A percentile compares a stretch with the other conserved stretches of the same genome.
Evolutionary conservation across 2,329 filamentous ascomycete genomes (phyloP).

Genomic region (Stachybotrys echinatus): DNA sequence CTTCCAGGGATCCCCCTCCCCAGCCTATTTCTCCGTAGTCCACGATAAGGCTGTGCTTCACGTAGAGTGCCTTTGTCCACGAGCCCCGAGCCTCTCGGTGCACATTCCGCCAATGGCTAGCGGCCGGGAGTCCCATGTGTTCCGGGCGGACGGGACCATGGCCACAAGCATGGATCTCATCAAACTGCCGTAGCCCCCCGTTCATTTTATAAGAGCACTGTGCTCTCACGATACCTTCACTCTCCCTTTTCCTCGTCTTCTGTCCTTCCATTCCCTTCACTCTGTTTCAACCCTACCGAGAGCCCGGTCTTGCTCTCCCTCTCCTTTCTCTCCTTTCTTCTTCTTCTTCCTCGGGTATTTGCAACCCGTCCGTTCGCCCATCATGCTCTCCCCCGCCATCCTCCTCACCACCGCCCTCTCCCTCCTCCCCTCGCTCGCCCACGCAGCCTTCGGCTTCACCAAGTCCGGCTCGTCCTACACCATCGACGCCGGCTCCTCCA

Average conservation of each 20-base stretch:
- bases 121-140: too few relatives aligned
- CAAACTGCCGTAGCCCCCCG: too few relatives aligned
- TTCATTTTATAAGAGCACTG: not conserved
- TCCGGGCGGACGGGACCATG: too few relatives aligned
- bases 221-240: not conserved
- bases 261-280: not conserved
- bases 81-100: not conserved
- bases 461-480: slow-evolving; percentile 34
- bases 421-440: slow-evolving; percentile 14
- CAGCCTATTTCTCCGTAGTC: too few relatives aligned
- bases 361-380: too few relatives aligned
- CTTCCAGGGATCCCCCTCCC: not conserved
- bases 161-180: too few relatives aligned
- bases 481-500: slow-evolving; percentile 41
- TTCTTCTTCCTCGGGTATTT: not conserved
- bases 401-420: not conserved
- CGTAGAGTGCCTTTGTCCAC: too few relatives aligned
- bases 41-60: too few relatives aligned
- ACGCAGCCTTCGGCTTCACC: slow-evolving; percentile 37
- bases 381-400: not conserved
- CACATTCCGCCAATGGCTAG: not conserved
- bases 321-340: not conserved
- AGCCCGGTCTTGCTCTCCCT: not conserved
- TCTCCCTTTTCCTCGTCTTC: not conserved
- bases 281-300: not conserved